Percentiles rank a stretch among this genome's conserved stretches.
phyloP scores from a whole-genome alignment of 257 asterid species.

The Plantago elongata region DNA sequence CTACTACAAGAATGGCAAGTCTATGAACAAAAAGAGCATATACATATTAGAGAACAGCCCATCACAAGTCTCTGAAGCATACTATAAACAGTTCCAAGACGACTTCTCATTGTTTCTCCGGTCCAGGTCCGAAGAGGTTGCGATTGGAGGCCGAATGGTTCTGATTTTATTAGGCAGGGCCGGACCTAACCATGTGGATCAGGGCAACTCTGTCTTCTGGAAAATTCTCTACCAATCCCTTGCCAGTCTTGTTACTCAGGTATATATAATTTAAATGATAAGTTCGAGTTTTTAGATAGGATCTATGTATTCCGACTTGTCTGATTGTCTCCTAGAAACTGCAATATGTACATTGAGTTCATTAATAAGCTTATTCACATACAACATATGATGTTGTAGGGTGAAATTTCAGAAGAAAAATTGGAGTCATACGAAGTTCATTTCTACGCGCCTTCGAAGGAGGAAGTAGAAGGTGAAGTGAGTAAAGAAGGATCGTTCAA shows the following conservation, averaged over 20 bases:
- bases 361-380: not conserved
- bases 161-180: conserved; percentile 58
- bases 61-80: conserved; percentile 41
- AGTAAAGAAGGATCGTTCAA: conserved; percentile 54
- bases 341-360: not conserved
- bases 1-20: conserved; percentile 42
- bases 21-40: conserved; percentile 62
- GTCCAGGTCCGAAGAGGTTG: conserved; percentile 58
- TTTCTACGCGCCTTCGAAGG: conserved; percentile 71
- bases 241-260: conserved; percentile 48
- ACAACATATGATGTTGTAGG: conserved; percentile 29
- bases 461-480: conserved; percentile 59
- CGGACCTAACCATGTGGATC: conserved; percentile 43
- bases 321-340: too few relatives aligned
- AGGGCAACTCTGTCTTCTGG: conserved; percentile 72
- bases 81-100: conserved; percentile 50
- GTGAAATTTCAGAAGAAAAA: conserved; percentile 52
- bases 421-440: conserved; percentile 67
- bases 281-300: too few relatives aligned
- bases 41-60: conserved; percentile 71
- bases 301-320: too few relatives aligned
- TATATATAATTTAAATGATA: not conserved
- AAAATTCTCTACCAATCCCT: conserved; percentile 60
- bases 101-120: conserved; percentile 62
- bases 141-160: conserved; percentile 77